Evolutionary conservation across 2,329 filamentous ascomycete species (phyloP).

Genomic region (Diaporthe destruens): DNA sequence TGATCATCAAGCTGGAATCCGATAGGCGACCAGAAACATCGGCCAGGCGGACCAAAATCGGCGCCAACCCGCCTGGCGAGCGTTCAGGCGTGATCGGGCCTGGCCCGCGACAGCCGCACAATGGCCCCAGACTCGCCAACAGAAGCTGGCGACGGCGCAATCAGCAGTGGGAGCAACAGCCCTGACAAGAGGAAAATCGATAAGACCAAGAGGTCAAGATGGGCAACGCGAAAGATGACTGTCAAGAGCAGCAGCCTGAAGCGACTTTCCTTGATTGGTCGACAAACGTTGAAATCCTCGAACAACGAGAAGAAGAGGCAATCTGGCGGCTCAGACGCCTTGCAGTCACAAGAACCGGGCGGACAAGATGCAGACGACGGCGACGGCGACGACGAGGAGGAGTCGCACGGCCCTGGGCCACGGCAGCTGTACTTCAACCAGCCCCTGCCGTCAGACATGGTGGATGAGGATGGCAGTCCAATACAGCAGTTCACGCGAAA

Average conservation of each 20-base stretch:
- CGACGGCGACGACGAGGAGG: conserved; percentile 54
- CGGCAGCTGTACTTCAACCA: conserved; percentile 87
- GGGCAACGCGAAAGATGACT: conserved; percentile 92
- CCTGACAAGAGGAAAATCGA: conserved; percentile 63
- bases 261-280: conserved; percentile 84
- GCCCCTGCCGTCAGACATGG: conserved; percentile 78
- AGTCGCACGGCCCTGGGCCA: conserved; percentile 49
- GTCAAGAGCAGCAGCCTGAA: conserved; percentile 82
- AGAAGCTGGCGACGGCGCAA: conserved; percentile 37
- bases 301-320: conserved; percentile 77
- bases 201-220: conserved; percentile 83
- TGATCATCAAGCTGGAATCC: conserved; percentile 16
- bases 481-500: conserved; percentile 81
- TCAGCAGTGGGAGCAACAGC: conserved; percentile 39
- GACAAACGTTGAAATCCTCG: conserved; percentile 74
- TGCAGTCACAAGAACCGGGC: conserved; percentile 47
- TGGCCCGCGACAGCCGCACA: conserved; percentile 54
- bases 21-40: conserved; percentile 9
- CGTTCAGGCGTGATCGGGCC: conserved; percentile 57
- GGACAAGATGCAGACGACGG: conserved; percentile 53
- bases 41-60: conserved; percentile 43
- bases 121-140: conserved; percentile 49
- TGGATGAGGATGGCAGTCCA: conserved; percentile 86
- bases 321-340: conserved; percentile 52
- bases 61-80: conserved; percentile 55